A percentile compares a stretch with the other conserved stretches of the same genome.
phyloP scores from a whole-genome alignment of 495 filamentous ascomycete species.

The Mycothermus thermophilus region DNA sequence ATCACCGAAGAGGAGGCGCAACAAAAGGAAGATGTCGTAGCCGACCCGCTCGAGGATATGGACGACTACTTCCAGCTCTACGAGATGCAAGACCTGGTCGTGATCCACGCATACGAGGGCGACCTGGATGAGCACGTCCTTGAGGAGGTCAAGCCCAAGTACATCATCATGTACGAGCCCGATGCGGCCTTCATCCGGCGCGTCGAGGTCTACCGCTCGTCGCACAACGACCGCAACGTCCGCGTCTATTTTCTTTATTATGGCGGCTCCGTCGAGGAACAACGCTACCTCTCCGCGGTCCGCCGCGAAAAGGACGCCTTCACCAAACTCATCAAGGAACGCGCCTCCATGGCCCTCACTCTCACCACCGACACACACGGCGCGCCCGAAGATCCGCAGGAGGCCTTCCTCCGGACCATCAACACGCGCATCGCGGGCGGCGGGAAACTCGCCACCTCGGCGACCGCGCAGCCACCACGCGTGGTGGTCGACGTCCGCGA shows the following conservation, averaged over 20 bases:
- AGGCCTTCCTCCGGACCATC: slow-evolving; percentile 84
- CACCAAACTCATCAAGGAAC: slow-evolving; percentile 82
- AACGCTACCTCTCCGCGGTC: slow-evolving; percentile 79
- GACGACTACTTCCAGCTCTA: slow-evolving; percentile 87
- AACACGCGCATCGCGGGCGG: slow-evolving; percentile 96
- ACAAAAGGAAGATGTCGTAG: slow-evolving; percentile 60
- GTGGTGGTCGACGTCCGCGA: slow-evolving; percentile 94
- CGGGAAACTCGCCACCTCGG: slow-evolving; percentile 67
- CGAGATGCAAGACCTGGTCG: slow-evolving; percentile 77
- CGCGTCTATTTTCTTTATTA: slow-evolving; percentile 95
- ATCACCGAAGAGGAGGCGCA: slow-evolving; percentile 67
- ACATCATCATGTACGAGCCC: slow-evolving; percentile 98
- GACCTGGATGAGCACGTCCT: slow-evolving; percentile 93
- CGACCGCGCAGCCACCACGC: slow-evolving; percentile 80
- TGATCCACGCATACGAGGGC: slow-evolving; percentile 80
- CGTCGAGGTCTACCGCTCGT: slow-evolving; percentile 91
- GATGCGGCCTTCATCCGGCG: slow-evolving; percentile 90
- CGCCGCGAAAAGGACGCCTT: slow-evolving; percentile 91
- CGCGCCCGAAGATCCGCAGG: slow-evolving; percentile 63
- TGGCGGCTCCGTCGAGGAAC: slow-evolving; percentile 86
- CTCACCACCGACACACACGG: slow-evolving; percentile 56
- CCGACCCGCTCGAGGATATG: slow-evolving; percentile 76
- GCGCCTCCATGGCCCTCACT: slow-evolving; percentile 80
- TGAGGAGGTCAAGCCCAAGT: slow-evolving; percentile 82
- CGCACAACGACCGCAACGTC: slow-evolving; percentile 76